Evolutionary conservation across 352 stramenopile species (phyloP), one percentile per base, ranked within the genome.

Genomic region (Globisporangium polare): DNA sequence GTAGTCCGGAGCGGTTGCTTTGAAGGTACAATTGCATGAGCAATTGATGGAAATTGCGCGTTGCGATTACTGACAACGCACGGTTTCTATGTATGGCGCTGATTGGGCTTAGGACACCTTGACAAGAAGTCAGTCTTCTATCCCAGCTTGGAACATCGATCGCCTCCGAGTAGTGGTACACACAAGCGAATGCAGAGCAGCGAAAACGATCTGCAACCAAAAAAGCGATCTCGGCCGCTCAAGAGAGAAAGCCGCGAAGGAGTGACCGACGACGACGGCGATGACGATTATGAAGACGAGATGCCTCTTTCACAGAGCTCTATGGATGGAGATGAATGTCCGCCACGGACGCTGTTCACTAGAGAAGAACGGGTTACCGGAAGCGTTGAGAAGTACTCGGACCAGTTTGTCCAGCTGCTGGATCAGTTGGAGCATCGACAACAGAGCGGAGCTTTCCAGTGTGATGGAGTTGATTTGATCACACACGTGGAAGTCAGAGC

Each of bases 321-420:
- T 54, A 42, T 35, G 4, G 42, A 72, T 46, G 13, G 50, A 58
- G 74, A 75, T n/a, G 65, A 80, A 17, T 67, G 50, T 24, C 56
- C 69, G 12, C 51, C 76, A 5, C 70, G 73, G 7, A 65, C 57
- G 4, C 56, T 83, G 35, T 77, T 77, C 41, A 91, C 80, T 3
- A 72, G 80, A 17, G 78, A 81, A 58, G 68, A 89, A 33, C 75
- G 73, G 0, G 67, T 83, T 45, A 72, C 81, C 1, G 80, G 81
- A 22, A 83, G 61, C 24, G 68, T 93, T 1, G 82, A 84, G 33
- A 92, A 91, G 49, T 91, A 91, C 62, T 75, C 77, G 0, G 78
- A 81, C 5, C 58, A 76, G 29, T 37, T 95, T 26, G 66, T 67
- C 17, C 70, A 62, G 37, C 59, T 91, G 15, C 26, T 88, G 58